Conservation (phyloP, 345 rosid species). For the Crucihimalaya himalaica region DNA sequence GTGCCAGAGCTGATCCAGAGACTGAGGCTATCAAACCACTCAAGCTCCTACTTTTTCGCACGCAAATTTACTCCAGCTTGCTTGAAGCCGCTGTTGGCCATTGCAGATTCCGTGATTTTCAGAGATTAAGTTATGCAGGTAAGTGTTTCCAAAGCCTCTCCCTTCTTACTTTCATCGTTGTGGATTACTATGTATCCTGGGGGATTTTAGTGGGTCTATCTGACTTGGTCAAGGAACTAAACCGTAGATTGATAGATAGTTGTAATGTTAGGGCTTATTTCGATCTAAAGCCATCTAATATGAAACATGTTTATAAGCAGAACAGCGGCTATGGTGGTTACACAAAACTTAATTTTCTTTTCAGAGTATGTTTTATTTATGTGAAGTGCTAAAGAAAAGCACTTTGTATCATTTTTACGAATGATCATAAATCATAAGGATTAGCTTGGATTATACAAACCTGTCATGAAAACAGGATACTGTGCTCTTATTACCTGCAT, state of each 20-base stretch:
- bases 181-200: background rate
- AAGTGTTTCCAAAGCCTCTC: slow-evolving; percentile 27
- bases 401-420: background rate
- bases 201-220: background rate
- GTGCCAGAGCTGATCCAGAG: slow-evolving; percentile 53
- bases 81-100: slow-evolving; percentile 70
- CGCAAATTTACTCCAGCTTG: slow-evolving; percentile 93
- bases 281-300: background rate
- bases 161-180: slow-evolving; percentile 7
- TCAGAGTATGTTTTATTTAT: background rate
- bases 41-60: slow-evolving; percentile 80
- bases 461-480: background rate
- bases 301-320: background rate
- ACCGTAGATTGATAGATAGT: slow-evolving; percentile 1
- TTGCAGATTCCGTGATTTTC: slow-evolving; percentile 77
- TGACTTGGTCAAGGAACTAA: background rate
- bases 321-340: background rate
- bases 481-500: slow-evolving; percentile 10
- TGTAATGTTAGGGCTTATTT: slow-evolving; percentile 9
- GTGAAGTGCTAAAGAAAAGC: background rate
- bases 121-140: slow-evolving; percentile 67
- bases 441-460: slow-evolving; percentile 7
- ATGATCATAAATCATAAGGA: background rate
- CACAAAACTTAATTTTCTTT: background rate
- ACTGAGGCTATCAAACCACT: slow-evolving; percentile 66